Percentiles rank a stretch among this genome's conserved stretches.
phyloP scores from a whole-genome alignment of 169 alveolate species.

The Babesia divergens region DNA sequence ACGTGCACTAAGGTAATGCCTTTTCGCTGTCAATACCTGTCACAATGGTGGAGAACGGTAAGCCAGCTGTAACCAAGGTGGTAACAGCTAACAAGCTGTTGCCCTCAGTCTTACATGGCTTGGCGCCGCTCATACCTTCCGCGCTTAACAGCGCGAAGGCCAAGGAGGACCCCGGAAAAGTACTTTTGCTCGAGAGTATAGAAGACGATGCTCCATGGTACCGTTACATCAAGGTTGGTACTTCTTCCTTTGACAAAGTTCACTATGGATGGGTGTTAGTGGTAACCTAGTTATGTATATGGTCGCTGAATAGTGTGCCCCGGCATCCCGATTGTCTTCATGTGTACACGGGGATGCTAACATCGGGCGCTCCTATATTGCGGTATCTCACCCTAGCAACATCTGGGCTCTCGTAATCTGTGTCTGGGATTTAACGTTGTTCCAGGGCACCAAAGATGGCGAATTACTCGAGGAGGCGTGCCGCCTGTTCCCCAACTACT shows the following conservation, averaged over 20 bases:
- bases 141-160: slow-evolving; percentile 4
- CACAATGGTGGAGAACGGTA: slow-evolving; percentile 13
- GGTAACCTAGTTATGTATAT: no score
- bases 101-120: slow-evolving; percentile 46
- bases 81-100: slow-evolving; percentile 44
- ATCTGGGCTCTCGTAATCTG: no score
- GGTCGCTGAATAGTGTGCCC: no score
- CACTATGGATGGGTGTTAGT: no score
- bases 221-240: slow-evolving; percentile 47
- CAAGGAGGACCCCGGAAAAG: slow-evolving; percentile 34
- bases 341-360: no score
- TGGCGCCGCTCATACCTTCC: slow-evolving; percentile 29
- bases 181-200: slow-evolving; percentile 19
- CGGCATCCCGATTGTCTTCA: no score
- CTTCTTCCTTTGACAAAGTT: no score
- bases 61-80: slow-evolving; percentile 18
- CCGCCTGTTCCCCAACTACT: slow-evolving; percentile 41
- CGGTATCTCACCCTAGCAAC: no score
- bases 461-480: slow-evolving; percentile 53
- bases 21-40: neutral
- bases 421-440: no score
- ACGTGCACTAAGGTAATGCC: no score
- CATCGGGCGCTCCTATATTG: no score
- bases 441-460: slow-evolving; percentile 32
- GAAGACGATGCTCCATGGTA: slow-evolving; percentile 59